Evolutionary conservation across 1,284 basidiomycete species (phyloP), one percentile per base, ranked within the genome.

Genomic region (Ustilago trichophora): DNA sequence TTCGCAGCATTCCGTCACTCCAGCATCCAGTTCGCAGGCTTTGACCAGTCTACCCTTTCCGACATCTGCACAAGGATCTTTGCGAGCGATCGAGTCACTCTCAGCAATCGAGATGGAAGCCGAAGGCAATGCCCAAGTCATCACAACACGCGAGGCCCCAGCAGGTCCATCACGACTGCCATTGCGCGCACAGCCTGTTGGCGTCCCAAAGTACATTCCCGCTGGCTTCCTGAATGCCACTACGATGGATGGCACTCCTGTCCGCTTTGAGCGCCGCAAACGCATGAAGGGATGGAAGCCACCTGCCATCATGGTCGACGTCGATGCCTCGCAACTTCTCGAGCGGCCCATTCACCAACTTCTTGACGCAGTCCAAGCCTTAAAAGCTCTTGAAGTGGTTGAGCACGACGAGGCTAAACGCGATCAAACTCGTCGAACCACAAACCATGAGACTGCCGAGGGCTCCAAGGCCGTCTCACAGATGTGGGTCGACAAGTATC

Each of bases 401-500:
- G 60, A 74, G 24, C 41, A 45, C 7, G 42, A 47, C n/a, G 69
- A 76, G 27, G 36, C 34, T 5, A 35, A 49, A 15, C 40, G 44
- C 6, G 12, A 21, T 1, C 48, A 38, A 9, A 32, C 35, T 19
- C 48, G 31, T 16, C 32, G 13, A n/a, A 24, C 33, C 21, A 19
- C 15, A 4, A 32, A 35, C 13, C 16, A 16, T 15, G 9, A 11
- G 13, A 21, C 41, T n/a, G 12, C 38, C 3, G 22, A 37, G 25
- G 15, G 2, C 2, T 18, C 33, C 3, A 46, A 33, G 18, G 27
- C 31, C 5, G 40, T 36, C 6, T 54, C 45, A 11, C 52, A 48
- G 37, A 73, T 81, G 64, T 81, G 79, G 79, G 78, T 78, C 10
- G 78, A 81, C 59, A 72, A 70, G 49, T 74, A 81, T 59, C 65